Conservation (phyloP, 1,284 basidiomycete species). For the Ceratobasidium sp. region DNA sequence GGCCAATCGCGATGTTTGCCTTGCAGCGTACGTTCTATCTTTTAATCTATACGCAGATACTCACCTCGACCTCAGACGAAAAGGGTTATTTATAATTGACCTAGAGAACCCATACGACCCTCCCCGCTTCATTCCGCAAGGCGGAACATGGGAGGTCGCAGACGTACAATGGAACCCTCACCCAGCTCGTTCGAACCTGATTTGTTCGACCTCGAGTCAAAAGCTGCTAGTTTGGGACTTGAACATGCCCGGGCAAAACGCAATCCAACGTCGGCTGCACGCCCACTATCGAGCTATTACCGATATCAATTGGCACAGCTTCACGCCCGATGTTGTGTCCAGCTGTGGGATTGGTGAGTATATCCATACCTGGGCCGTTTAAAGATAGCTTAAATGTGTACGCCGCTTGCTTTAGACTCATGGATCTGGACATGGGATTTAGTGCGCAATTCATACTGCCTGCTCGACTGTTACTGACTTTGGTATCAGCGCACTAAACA, state of each 20-base stretch:
- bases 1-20: constrained; percentile 57
- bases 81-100: constrained; percentile 97
- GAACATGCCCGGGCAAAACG: constrained; percentile 71
- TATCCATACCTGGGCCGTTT: too few relatives aligned
- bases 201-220: constrained; percentile 94
- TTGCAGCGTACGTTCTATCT: constrained; percentile 52
- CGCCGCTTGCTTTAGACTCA: constrained; percentile 56
- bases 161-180: constrained; percentile 98
- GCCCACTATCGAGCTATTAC: constrained; percentile 93
- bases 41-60: neutral
- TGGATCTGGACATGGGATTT: constrained; percentile 93
- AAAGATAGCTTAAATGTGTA: neutral
- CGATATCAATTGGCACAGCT: constrained; percentile 95
- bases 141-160: constrained; percentile 96
- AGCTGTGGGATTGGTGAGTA: constrained; percentile 72
- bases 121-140: constrained; percentile 93
- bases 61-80: constrained; percentile 64
- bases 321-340: constrained; percentile 78
- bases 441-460: constrained; percentile 13
- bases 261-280: constrained; percentile 81
- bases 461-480: neutral
- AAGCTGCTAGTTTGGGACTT: constrained; percentile 98
- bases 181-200: constrained; percentile 82
- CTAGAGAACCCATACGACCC: constrained; percentile 86
- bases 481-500: constrained; percentile 19